A percentile compares a stretch with the other conserved stretches of the same genome.
These are phyloP conservation scores for Spinellus fusiger DNA, from an alignment of 192 early-diverging fungal genomes.

Conservation along the genomic window DNA sequence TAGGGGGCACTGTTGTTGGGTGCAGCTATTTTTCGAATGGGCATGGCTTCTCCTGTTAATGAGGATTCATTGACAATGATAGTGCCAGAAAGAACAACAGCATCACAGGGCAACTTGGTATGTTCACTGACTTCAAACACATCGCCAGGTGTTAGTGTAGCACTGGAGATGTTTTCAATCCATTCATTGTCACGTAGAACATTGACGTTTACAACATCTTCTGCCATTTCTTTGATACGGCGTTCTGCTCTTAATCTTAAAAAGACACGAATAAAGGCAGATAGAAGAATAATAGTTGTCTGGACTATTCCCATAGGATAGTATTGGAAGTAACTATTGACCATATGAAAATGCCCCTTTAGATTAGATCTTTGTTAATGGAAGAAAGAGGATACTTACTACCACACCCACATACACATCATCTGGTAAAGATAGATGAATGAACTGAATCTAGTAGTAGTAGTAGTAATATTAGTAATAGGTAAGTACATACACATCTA, in stretches of 20 bases:
- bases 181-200: constrained; percentile 59
- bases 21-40: constrained; percentile 69
- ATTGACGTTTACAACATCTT: constrained; percentile 37
- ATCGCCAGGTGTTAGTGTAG: constrained; percentile 66
- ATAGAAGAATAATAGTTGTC: constrained; percentile 45
- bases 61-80: constrained; percentile 70
- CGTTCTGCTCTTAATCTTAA: constrained; percentile 47
- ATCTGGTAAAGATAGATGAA: constrained; percentile 59
- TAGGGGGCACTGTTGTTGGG: constrained; percentile 44
- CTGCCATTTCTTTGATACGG: constrained; percentile 54
- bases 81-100: constrained; percentile 60
- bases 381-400: constrained; percentile 18
- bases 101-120: constrained; percentile 59
- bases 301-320: constrained; percentile 56
- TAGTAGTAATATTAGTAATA: neutral
- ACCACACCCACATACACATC: constrained; percentile 68
- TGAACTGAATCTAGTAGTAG: constrained; percentile 31
- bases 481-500: neutral
- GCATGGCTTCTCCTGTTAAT: constrained; percentile 76
- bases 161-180: constrained; percentile 38
- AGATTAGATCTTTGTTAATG: neutral
- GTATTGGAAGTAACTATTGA: constrained; percentile 50
- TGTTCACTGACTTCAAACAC: constrained; percentile 43
- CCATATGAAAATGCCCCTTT: neutral
- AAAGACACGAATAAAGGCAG: constrained; percentile 53